Percentiles rank a stretch among this genome's conserved stretches.
Evolutionary conservation across 2,329 filamentous ascomycete species (phyloP).

Genomic region (Ceratocystis eucalypticola): DNA sequence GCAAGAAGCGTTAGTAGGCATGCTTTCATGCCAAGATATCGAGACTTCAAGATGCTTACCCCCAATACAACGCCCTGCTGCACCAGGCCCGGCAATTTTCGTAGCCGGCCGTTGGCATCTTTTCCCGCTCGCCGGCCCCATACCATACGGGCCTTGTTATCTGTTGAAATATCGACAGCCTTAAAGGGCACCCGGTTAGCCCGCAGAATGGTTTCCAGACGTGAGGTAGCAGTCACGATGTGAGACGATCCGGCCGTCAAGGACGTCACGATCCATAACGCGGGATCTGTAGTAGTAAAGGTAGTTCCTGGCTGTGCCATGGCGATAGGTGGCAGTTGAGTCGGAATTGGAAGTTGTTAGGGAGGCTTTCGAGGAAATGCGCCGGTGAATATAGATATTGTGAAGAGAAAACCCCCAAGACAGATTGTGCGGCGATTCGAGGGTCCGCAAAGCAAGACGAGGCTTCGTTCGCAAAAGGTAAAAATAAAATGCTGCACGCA

Average conservation of each 20-base stretch:
- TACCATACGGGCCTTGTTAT: slow-evolving; percentile 75
- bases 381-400: neutral
- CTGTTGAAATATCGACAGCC: slow-evolving; percentile 78
- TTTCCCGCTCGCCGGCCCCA: slow-evolving; percentile 81
- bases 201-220: slow-evolving; percentile 89
- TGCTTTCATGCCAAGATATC: neutral
- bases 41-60: slow-evolving; percentile 42
- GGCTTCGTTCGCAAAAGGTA: neutral
- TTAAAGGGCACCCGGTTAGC: slow-evolving; percentile 91
- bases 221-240: slow-evolving; percentile 89
- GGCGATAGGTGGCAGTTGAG: slow-evolving; percentile 19
- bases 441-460: neutral
- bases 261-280: slow-evolving; percentile 90
- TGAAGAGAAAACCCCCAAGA: neutral
- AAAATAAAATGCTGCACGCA: too few relatives aligned
- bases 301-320: slow-evolving; percentile 26
- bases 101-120: slow-evolving; percentile 42
- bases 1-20: neutral
- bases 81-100: slow-evolving; percentile 78
- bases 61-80: slow-evolving; percentile 77
- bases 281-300: slow-evolving; percentile 47
- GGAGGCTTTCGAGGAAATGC: neutral
- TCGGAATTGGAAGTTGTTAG: neutral
- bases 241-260: slow-evolving; percentile 90
- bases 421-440: neutral